A percentile compares a stretch with the other conserved stretches of the same genome.
These are phyloP conservation scores for Atkinsonella hypoxylon DNA, from an alignment of 2,329 filamentous ascomycete genomes.

Conservation along the genomic window DNA sequence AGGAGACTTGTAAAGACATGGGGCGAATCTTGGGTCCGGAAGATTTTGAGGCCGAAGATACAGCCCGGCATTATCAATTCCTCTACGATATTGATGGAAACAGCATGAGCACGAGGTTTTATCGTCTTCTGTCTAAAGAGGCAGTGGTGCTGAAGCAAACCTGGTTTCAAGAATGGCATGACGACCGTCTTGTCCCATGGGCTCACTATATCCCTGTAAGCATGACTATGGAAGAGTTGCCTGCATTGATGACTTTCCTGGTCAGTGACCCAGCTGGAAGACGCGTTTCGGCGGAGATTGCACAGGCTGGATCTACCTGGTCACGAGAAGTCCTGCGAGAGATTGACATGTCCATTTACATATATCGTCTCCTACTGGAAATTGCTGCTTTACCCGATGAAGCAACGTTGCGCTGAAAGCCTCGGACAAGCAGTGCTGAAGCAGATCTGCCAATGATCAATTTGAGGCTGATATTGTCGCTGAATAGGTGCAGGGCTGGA, in stretches of 20 bases:
- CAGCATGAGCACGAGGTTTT: conserved; percentile 40
- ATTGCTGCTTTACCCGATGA: conserved; percentile 16
- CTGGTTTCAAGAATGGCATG: conserved; percentile 44
- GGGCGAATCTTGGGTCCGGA: too few relatives aligned
- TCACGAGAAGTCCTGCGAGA: conserved; percentile 39
- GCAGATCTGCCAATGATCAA: too few relatives aligned
- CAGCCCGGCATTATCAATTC: conserved; percentile 23
- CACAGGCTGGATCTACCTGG: conserved; percentile 43
- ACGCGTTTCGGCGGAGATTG: conserved; percentile 35
- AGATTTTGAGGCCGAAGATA: conserved; percentile 11
- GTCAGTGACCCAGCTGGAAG: conserved; percentile 32
- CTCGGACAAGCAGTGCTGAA: too few relatives aligned
- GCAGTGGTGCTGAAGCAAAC: conserved; percentile 39
- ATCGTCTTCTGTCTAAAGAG: conserved; percentile 34
- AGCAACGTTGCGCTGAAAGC: too few relatives aligned
- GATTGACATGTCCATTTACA: conserved; percentile 47
- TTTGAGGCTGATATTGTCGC: too few relatives aligned
- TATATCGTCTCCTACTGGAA: conserved; percentile 50
- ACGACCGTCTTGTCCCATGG: conserved; percentile 43
- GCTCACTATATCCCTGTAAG: conserved; percentile 44
- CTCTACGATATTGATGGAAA: conserved; percentile 45
- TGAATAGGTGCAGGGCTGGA: too few relatives aligned
- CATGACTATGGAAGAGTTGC: conserved; percentile 35
- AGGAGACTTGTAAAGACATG: too few relatives aligned
- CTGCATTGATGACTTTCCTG: conserved; percentile 37